Evolutionary conservation across 352 stramenopile species (phyloP).

Genomic region (Phytophthora palmivora): DNA sequence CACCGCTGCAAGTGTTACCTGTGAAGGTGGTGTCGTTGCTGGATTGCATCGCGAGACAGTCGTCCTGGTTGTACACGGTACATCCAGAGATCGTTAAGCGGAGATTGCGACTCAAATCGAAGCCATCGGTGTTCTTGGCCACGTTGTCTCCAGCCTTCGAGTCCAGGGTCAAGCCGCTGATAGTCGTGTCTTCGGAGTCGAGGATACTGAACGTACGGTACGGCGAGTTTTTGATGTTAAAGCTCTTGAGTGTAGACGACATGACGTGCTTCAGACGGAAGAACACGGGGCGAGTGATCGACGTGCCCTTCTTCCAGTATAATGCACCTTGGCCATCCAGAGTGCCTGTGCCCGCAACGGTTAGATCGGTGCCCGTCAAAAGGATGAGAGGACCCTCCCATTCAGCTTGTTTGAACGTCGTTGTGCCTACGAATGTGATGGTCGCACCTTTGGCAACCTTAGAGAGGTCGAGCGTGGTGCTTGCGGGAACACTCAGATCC

Average conservation of each 20-base stretch:
- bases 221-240: slow-evolving; percentile 55
- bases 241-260: slow-evolving; percentile 41
- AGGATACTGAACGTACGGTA: slow-evolving; percentile 52
- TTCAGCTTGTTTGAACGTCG: slow-evolving; percentile 40
- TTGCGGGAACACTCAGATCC: slow-evolving; percentile 36
- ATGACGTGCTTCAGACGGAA: slow-evolving; percentile 38
- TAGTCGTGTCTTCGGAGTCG: slow-evolving; percentile 30
- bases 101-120: slow-evolving; percentile 39
- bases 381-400: slow-evolving; percentile 49
- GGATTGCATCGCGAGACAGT: slow-evolving; percentile 41
- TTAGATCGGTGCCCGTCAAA: slow-evolving; percentile 30
- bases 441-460: slow-evolving; percentile 35
- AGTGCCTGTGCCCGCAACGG: slow-evolving; percentile 30
- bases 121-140: slow-evolving; percentile 36
- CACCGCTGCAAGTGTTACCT: slow-evolving; percentile 33
- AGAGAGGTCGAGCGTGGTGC: slow-evolving; percentile 46
- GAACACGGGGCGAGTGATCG: slow-evolving; percentile 37
- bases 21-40: slow-evolving; percentile 36
- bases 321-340: slow-evolving; percentile 35
- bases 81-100: slow-evolving; percentile 41
- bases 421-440: slow-evolving; percentile 48
- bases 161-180: slow-evolving; percentile 34
- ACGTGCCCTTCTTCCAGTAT: slow-evolving; percentile 43
- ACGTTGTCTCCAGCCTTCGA: slow-evolving; percentile 29
- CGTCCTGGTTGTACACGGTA: slow-evolving; percentile 44